Evolutionary conservation across 331 rosid species (phyloP).

Genomic region (Pyrus hybrid): DNA sequence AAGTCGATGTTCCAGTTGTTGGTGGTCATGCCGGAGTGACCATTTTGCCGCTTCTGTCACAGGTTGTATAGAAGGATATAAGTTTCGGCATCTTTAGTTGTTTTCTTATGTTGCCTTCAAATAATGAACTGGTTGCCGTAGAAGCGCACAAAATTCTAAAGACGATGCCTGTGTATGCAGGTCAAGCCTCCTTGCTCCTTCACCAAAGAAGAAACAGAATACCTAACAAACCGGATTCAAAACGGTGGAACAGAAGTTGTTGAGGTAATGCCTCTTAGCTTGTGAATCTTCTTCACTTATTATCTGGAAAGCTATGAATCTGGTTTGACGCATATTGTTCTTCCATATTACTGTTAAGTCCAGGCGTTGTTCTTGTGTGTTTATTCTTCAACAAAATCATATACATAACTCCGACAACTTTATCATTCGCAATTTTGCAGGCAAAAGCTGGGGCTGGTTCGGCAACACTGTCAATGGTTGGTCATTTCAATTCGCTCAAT

Average conservation of each 20-base stretch:
- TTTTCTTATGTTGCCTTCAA: not conserved
- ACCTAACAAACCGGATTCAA: conserved; percentile 91
- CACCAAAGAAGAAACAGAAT: conserved; percentile 57
- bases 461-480: conserved; percentile 90
- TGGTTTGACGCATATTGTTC: not conserved
- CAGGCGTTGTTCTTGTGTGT: not conserved
- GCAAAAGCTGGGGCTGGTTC: conserved; percentile 98
- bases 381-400: not conserved
- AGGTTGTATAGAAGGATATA: conserved; percentile 35
- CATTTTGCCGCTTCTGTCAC: conserved; percentile 91
- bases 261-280: conserved; percentile 44
- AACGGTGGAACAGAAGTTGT: conserved; percentile 99
- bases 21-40: conserved; percentile 97
- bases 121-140: not conserved
- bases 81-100: not conserved
- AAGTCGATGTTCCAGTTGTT: conserved; percentile 92
- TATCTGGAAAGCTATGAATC: no score
- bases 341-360: not conserved
- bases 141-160: not conserved
- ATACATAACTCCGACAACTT: no score
- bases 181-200: conserved; percentile 91
- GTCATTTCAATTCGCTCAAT: not conserved
- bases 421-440: conserved; percentile 30
- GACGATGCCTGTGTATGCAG: conserved; percentile 22
- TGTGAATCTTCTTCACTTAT: no score